Evolutionary conservation across 78 protist genomes (phyloP).

Genomic region (Speleostelium caveatum): DNA sequence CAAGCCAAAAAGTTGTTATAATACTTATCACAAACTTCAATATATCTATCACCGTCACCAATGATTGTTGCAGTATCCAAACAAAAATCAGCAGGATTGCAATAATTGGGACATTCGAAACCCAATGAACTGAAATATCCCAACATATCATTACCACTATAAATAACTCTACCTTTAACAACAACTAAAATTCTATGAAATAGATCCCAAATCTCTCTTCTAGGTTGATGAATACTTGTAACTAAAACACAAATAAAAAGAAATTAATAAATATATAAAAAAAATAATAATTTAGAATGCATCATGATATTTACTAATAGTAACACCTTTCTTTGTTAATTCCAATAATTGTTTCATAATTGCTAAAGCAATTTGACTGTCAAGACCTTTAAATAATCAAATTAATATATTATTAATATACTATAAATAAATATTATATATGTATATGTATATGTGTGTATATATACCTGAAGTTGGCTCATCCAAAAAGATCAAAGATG

Average conservation of each 20-base stretch:
- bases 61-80: slow-evolving; percentile 31
- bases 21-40: slow-evolving; percentile 23
- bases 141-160: slow-evolving; percentile 11
- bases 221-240: slow-evolving; percentile 91
- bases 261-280: too few relatives aligned
- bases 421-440: too few relatives aligned
- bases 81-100: slow-evolving; percentile 66
- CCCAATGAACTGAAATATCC: slow-evolving; percentile 14
- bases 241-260: too few relatives aligned
- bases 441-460: too few relatives aligned
- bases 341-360: slow-evolving; percentile 43
- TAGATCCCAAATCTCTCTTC: slow-evolving; percentile 36
- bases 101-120: slow-evolving; percentile 18
- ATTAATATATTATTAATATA: too few relatives aligned
- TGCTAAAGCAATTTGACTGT: slow-evolving; percentile 17
- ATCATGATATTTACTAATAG: too few relatives aligned
- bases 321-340: slow-evolving; percentile 20
- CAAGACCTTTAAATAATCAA: slow-evolving; percentile 9
- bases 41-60: slow-evolving; percentile 6
- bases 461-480: slow-evolving; percentile 83
- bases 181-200: slow-evolving; percentile 46
- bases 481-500: slow-evolving; percentile 78
- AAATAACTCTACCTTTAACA: slow-evolving; percentile 42
- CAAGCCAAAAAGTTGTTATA: too few relatives aligned
- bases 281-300: too few relatives aligned